phyloP scores from a whole-genome alignment of 352 stramenopile species.

The Thalassiosira mediterranea region DNA sequence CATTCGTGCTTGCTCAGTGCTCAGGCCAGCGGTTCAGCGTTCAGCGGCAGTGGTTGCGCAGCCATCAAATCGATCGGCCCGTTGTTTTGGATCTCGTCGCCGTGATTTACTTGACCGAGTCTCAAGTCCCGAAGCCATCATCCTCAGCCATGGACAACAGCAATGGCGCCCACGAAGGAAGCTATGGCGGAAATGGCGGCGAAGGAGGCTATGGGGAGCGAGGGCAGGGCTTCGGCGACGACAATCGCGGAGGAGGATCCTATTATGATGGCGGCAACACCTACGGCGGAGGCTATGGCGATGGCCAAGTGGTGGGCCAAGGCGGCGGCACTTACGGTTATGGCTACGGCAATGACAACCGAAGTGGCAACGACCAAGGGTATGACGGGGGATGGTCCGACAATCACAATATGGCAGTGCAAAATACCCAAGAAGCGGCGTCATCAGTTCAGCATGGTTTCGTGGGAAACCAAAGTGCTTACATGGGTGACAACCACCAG shows the following conservation, averaged over 20 bases:
- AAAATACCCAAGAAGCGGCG: no score
- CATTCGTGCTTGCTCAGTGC: neutral
- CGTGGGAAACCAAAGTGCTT: no score
- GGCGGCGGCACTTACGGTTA: no score
- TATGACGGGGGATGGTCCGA: neutral
- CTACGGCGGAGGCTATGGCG: neutral
- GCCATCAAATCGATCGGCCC: neutral
- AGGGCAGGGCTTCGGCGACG: neutral
- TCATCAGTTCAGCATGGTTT: no score
- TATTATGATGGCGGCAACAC: neutral
- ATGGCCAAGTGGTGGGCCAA: no score
- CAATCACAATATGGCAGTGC: no score
- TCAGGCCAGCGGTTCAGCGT: neutral
- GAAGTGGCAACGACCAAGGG: neutral
- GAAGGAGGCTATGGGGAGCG: neutral
- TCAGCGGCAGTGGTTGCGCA: neutral
- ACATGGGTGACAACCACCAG: no score
- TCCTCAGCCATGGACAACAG: neutral
- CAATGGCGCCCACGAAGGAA: neutral
- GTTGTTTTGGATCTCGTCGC: neutral
- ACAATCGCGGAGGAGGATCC: neutral
- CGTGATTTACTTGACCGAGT: neutral
- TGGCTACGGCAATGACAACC: neutral
- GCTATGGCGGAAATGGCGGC: neutral
- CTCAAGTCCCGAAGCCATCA: neutral